These are phyloP conservation scores for Chytriomyces sp. DNA, from an alignment of 192 early-diverging fungal species.

Conservation along the genomic window DNA sequence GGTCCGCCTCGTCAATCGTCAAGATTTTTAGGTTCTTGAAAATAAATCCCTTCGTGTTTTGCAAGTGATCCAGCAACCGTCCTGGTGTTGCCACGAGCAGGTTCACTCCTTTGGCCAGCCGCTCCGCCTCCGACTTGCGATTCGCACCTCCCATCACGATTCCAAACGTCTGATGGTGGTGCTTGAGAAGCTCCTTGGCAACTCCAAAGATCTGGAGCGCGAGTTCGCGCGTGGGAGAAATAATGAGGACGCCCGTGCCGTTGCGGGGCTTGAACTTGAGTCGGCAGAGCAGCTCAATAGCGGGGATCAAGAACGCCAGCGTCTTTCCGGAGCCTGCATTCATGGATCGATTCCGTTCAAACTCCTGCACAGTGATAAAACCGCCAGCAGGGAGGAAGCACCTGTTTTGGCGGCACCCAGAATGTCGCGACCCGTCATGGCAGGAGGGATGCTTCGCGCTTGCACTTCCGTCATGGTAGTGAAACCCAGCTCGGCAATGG, in stretches of 20 bases:
- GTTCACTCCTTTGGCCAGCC: constrained; percentile 95
- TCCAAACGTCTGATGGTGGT: constrained; percentile 97
- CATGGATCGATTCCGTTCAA: neutral
- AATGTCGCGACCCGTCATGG: constrained; percentile 95
- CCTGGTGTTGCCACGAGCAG: constrained; percentile 95
- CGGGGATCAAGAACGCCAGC: constrained; percentile 94
- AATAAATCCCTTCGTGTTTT: constrained; percentile 95
- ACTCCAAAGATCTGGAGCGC: constrained; percentile 99
- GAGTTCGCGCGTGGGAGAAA: constrained; percentile 97
- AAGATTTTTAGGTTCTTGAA: constrained; percentile 93
- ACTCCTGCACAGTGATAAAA: neutral
- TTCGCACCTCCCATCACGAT: constrained; percentile 99
- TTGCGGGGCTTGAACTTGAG: constrained; percentile 95
- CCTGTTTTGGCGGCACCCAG: constrained; percentile 99
- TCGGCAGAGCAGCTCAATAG: constrained; percentile 85
- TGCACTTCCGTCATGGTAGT: constrained; percentile 95
- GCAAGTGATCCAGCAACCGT: constrained; percentile 96
- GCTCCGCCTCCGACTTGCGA: constrained; percentile 93
- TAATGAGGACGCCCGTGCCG: constrained; percentile 91
- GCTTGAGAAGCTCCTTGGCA: constrained; percentile 89
- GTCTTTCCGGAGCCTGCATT: constrained; percentile 62
- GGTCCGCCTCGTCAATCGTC: constrained; percentile 96
- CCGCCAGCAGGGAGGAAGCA: neutral
- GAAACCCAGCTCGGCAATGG: constrained; percentile 88
- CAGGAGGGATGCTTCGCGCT: constrained; percentile 90